A percentile compares a stretch with the other conserved stretches of the same genome.
These are phyloP conservation scores for Cutaneotrichosporon sp. DNA, from an alignment of 1,284 basidiomycete genomes.

Conservation along the genomic window DNA sequence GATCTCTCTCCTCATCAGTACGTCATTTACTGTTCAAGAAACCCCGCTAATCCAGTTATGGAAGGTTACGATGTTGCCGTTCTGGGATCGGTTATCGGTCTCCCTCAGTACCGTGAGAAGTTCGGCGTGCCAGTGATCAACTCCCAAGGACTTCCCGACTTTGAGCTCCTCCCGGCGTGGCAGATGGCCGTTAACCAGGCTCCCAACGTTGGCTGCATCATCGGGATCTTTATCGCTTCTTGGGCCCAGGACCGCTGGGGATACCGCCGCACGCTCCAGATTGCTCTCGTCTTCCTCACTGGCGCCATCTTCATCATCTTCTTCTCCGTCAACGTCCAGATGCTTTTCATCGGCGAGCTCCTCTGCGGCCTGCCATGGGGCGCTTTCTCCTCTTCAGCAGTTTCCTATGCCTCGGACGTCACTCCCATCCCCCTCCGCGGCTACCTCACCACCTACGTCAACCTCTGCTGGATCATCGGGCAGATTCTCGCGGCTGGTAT, in stretches of 20 bases:
- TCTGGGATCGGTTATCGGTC: conserved; percentile 17
- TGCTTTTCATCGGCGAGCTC: conserved; percentile 30
- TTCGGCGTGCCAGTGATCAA: conserved; percentile 13
- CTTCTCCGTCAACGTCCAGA: conserved; percentile 44
- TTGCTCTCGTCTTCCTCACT: conserved; percentile 37
- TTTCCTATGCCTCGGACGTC: conserved; percentile 57
- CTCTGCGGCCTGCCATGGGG: conserved; percentile 53
- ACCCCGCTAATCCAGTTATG: conserved; percentile 10
- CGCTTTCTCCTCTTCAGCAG: conserved; percentile 37
- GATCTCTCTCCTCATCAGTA: conserved; percentile 24
- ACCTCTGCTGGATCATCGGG: conserved; percentile 57
- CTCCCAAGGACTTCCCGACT: conserved; percentile 12
- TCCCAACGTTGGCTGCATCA: conserved; percentile 27
- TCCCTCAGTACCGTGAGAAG: conserved; percentile 23
- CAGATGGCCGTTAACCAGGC: conserved; percentile 32
- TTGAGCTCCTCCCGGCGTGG: conserved; percentile 33
- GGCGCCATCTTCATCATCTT: conserved; percentile 41
- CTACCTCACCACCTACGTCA: conserved; percentile 48
- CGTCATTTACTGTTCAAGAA: neutral
- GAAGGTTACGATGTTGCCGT: conserved; percentile 21
- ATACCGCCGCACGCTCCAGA: conserved; percentile 31
- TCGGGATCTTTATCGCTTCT: conserved; percentile 29
- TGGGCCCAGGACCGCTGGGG: conserved; percentile 32
- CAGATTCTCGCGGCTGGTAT: conserved; percentile 27
- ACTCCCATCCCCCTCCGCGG: conserved; percentile 45